A percentile compares a stretch with the other conserved stretches of the same genome.
Conservation (phyloP, 116 monocot species). For the Cymodocea nodosa region DNA sequence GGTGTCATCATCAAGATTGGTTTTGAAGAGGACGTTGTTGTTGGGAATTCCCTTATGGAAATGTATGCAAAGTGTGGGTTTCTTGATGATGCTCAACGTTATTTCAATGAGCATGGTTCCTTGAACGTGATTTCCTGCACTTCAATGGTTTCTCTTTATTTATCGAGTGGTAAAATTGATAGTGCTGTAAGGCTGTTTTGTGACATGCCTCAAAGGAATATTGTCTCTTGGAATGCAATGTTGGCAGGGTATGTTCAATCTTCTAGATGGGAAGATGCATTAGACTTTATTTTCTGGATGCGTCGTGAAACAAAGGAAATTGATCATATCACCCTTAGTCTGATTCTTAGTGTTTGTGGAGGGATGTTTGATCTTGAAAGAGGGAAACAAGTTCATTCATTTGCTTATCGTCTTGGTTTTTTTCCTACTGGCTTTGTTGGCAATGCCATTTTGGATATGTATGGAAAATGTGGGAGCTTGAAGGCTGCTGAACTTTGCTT, state of each 20-base stretch:
- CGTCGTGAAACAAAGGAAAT: slow-evolving; percentile 21
- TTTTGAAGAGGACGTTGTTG: slow-evolving; percentile 26
- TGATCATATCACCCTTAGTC: slow-evolving; percentile 36
- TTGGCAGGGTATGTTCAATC: slow-evolving; percentile 41
- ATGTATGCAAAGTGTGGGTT: slow-evolving; percentile 68
- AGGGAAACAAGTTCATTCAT: slow-evolving; percentile 63
- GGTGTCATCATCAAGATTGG: slow-evolving; percentile 32
- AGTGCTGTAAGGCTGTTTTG: slow-evolving; percentile 44
- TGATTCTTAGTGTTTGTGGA: slow-evolving; percentile 52
- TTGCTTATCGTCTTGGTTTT: slow-evolving; percentile 39
- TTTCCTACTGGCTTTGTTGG: slow-evolving; percentile 17
- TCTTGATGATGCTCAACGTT: slow-evolving; percentile 35
- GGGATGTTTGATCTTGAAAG: slow-evolving; percentile 37
- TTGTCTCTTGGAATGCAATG: slow-evolving; percentile 79
- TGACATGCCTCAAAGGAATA: slow-evolving; percentile 45
- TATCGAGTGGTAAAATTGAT: slow-evolving; percentile 28
- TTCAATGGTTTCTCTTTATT: slow-evolving; percentile 47
- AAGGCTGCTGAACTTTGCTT: slow-evolving; percentile 38
- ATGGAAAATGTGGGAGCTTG: slow-evolving; percentile 68
- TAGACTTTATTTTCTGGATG: slow-evolving; percentile 49
- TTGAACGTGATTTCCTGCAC: slow-evolving; percentile 57
- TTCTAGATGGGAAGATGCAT: slow-evolving; percentile 38
- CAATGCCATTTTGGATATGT: slow-evolving; percentile 69
- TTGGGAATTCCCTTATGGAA: slow-evolving; percentile 43
- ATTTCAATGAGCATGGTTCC: slow-evolving; percentile 28